phyloP scores from a whole-genome alignment of 2,329 filamentous ascomycete species.

The Eutypella sp. region DNA sequence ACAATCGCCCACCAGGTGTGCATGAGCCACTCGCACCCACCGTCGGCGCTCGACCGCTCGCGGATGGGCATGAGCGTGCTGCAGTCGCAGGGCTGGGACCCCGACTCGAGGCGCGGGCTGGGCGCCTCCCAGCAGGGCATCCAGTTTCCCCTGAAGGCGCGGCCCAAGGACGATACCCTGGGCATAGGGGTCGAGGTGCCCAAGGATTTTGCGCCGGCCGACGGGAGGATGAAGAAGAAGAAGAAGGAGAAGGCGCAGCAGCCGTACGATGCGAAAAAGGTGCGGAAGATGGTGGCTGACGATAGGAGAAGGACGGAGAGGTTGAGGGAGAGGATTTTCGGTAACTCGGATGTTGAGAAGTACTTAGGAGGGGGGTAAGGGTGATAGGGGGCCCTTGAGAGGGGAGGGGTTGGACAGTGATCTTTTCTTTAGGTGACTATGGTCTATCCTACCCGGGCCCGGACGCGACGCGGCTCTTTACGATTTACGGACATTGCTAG shows the following conservation, averaged over 20 bases:
- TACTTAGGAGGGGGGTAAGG: conserved; percentile 52
- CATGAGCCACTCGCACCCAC: conserved; percentile 64
- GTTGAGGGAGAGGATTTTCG: conserved; percentile 68
- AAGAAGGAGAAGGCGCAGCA: conserved; percentile 38
- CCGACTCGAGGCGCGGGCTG: conserved; percentile 66
- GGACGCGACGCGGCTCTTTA: no score
- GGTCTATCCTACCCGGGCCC: no score
- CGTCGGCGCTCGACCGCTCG: conserved; percentile 64
- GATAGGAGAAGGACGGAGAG: conserved; percentile 59
- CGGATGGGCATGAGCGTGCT: conserved; percentile 66
- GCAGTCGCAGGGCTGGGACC: conserved; percentile 66
- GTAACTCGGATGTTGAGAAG: conserved; percentile 67
- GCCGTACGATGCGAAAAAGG: conserved; percentile 65
- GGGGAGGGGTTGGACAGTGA: no score
- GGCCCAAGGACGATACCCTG: conserved; percentile 66
- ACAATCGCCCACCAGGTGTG: conserved; percentile 69
- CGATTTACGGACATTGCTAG: no score
- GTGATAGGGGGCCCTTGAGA: no score
- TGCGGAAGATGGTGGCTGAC: conserved; percentile 55
- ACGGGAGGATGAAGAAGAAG: conserved; percentile 36
- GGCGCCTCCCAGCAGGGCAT: conserved; percentile 69
- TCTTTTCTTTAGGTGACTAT: no score
- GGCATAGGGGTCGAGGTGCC: conserved; percentile 60
- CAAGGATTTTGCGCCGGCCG: conserved; percentile 32
- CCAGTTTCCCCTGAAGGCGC: conserved; percentile 67